phyloP scores from a whole-genome alignment of 495 filamentous ascomycete genomes.

The Aspergillus funiculosus region DNA sequence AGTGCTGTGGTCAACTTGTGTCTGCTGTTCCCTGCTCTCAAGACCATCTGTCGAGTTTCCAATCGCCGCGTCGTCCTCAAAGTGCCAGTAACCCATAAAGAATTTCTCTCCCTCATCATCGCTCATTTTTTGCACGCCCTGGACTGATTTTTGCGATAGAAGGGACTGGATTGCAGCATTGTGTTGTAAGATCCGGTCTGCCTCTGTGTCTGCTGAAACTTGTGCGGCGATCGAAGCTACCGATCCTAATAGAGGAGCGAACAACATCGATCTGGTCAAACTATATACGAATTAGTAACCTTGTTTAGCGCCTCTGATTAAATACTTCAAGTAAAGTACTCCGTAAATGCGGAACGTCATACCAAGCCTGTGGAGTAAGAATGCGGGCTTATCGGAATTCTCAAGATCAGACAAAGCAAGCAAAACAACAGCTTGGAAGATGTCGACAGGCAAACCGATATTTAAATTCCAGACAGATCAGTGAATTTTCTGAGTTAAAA shows the following conservation, averaged over 20 bases:
- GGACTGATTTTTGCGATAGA: slow-evolving; percentile 18
- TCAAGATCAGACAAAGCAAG: slow-evolving; percentile 37
- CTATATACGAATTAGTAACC: not conserved
- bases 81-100: slow-evolving; percentile 58
- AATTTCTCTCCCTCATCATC: slow-evolving; percentile 82
- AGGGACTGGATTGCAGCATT: slow-evolving; percentile 22
- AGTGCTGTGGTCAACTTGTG: not conserved
- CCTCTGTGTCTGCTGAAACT: slow-evolving; percentile 8
- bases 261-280: slow-evolving; percentile 7
- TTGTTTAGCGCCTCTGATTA: not conserved
- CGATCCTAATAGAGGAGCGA: slow-evolving; percentile 7
- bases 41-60: slow-evolving; percentile 3
- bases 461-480: too few relatives aligned
- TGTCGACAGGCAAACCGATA: too few relatives aligned
- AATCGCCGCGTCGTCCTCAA: slow-evolving; percentile 23
- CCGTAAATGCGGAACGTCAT: too few relatives aligned
- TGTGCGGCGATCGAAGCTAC: slow-evolving; percentile 9
- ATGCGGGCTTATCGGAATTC: too few relatives aligned
- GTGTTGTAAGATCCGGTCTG: slow-evolving; percentile 17
- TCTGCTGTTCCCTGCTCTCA: not conserved
- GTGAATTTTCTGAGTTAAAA: too few relatives aligned
- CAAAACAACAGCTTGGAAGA: too few relatives aligned
- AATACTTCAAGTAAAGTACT: not conserved
- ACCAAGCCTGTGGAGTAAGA: too few relatives aligned
- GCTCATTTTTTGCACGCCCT: slow-evolving; percentile 68